Evolutionary conservation across 352 stramenopile genomes (phyloP).

Genomic region (Pythium utonaiense): DNA sequence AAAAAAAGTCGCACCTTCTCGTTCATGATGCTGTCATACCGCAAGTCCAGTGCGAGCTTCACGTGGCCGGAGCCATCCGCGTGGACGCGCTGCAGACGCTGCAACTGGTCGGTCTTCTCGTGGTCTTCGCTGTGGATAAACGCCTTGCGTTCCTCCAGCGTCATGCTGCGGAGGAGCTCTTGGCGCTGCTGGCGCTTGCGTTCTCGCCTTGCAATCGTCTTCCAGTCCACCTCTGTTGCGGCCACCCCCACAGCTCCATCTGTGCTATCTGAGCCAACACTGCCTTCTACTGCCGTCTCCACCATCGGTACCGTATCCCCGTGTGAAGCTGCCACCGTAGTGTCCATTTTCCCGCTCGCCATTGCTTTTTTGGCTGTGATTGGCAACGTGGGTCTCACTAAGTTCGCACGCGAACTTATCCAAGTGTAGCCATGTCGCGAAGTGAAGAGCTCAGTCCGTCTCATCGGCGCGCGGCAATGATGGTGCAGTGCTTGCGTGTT

Average conservation of each 20-base stretch:
- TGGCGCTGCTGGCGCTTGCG: slow-evolving; percentile 53
- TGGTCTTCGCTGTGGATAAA: slow-evolving; percentile 45
- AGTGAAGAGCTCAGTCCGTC: not conserved
- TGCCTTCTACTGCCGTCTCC: not conserved
- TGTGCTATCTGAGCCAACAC: not conserved
- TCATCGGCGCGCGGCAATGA: too few species aligned
- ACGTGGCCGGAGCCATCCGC: slow-evolving; percentile 26
- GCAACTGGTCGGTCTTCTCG: slow-evolving; percentile 28
- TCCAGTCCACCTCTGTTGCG: slow-evolving; percentile 9
- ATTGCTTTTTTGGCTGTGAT: slow-evolving; percentile 8
- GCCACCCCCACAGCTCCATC: not conserved
- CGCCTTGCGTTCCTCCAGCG: slow-evolving; percentile 41
- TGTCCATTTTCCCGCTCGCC: slow-evolving; percentile 7
- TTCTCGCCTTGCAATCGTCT: slow-evolving; percentile 18
- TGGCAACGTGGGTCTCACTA: not conserved
- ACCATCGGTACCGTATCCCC: not conserved
- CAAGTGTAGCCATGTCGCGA: slow-evolving; percentile 8
- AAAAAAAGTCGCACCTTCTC: slow-evolving; percentile 36
- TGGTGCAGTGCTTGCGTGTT: not conserved
- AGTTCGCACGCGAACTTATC: slow-evolving; percentile 9
- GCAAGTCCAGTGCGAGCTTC: slow-evolving; percentile 58
- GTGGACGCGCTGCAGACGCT: slow-evolving; percentile 30
- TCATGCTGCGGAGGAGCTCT: slow-evolving; percentile 60
- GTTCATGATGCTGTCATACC: slow-evolving; percentile 83
- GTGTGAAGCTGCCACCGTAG: not conserved